Conservation (phyloP, 106 monocot genomes). For the Acorus calamus region DNA sequence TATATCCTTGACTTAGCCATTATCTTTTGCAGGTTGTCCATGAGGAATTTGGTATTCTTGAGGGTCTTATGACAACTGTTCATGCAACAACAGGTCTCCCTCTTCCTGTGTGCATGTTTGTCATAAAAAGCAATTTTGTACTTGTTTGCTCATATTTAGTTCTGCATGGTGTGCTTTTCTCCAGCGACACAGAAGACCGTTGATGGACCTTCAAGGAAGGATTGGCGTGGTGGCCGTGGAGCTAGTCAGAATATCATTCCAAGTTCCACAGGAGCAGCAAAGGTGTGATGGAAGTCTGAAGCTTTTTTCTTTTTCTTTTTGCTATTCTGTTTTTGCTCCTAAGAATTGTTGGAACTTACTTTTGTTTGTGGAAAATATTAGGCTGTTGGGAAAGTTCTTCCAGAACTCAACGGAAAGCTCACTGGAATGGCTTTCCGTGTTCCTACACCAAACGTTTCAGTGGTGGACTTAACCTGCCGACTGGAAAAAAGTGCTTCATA, state of each 20-base stretch:
- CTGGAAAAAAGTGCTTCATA: conserved; percentile 85
- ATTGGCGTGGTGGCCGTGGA: conserved; percentile 97
- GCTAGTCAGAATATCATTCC: conserved; percentile 96
- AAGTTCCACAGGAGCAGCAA: conserved; percentile 96
- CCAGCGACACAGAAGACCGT: conserved; percentile 98
- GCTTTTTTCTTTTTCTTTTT: conserved; percentile 2
- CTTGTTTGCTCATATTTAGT: background rate
- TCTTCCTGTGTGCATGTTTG: background rate
- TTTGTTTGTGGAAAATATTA: conserved; percentile 6
- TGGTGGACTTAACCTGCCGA: conserved; percentile 92
- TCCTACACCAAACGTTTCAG: conserved; percentile 94
- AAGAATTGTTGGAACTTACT: too few species aligned
- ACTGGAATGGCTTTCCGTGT: conserved; percentile 98
- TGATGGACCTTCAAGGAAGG: conserved; percentile 96
- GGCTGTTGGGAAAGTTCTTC: conserved; percentile 98
- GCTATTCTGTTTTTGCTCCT: background rate
- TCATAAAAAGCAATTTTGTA: background rate
- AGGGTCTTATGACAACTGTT: conserved; percentile 98
- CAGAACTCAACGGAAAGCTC: conserved; percentile 87
- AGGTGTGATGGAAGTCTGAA: conserved; percentile 28
- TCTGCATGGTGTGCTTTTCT: background rate
- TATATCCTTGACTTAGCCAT: too few species aligned
- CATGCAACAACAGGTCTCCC: conserved; percentile 90
- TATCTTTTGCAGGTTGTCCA: conserved; percentile 70
- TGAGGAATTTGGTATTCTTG: conserved; percentile 94